A percentile compares a stretch with the other conserved stretches of the same genome.
These are phyloP conservation scores for Nannizzia gypsea DNA, from an alignment of 2,329 filamentous ascomycete genomes.

Conservation along the genomic window DNA sequence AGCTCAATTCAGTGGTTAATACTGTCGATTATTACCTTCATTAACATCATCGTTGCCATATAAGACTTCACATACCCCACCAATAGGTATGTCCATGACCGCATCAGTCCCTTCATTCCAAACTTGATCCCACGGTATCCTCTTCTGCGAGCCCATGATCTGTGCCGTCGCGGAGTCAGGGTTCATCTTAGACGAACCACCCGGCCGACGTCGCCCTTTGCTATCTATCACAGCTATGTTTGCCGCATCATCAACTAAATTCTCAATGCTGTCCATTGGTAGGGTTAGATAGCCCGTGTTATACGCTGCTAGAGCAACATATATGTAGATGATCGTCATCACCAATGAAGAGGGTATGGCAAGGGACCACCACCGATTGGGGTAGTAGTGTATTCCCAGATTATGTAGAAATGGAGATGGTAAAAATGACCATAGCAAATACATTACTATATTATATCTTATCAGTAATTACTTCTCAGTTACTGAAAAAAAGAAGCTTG, in stretches of 20 bases:
- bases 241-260: conserved; percentile 80
- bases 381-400: conserved; percentile 91
- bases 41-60: conserved; percentile 51
- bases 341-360: conserved; percentile 85
- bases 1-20: neutral
- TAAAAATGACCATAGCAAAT: conserved; percentile 74
- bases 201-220: conserved; percentile 46
- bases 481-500: conserved; percentile 27
- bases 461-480: neutral
- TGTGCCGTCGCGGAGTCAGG: conserved; percentile 31
- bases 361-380: conserved; percentile 93
- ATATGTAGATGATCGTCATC: conserved; percentile 81
- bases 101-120: conserved; percentile 94
- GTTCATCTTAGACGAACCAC: conserved; percentile 33
- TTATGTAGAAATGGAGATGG: conserved; percentile 85
- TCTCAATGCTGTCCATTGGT: conserved; percentile 67
- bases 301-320: conserved; percentile 79
- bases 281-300: conserved; percentile 84
- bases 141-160: conserved; percentile 32
- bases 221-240: conserved; percentile 72
- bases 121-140: conserved; percentile 61
- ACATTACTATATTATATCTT: conserved; percentile 37
- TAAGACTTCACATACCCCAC: conserved; percentile 85
- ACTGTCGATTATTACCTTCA: neutral
- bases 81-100: conserved; percentile 91